phyloP scores from a whole-genome alignment of 441 rosid genomes.

The Raphanus hybrid region DNA sequence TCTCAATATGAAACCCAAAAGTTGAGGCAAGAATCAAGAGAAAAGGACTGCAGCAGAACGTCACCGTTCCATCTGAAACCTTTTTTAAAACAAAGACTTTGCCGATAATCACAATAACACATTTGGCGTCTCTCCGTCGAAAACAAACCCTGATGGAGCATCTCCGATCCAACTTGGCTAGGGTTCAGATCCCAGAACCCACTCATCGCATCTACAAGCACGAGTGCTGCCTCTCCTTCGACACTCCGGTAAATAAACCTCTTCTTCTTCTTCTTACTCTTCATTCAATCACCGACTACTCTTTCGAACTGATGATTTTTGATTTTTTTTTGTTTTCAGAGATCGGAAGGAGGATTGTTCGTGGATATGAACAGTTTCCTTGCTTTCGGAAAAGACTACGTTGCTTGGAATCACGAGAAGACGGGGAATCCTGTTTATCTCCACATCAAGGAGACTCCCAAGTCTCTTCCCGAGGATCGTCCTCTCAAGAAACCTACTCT shows the following conservation, averaged over 20 bases:
- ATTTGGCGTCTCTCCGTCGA: background rate
- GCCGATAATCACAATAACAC: background rate
- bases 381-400: slow-evolving; percentile 87
- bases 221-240: no score
- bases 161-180: slow-evolving; percentile 52
- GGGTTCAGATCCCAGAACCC: no score
- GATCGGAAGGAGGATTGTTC: slow-evolving; percentile 88
- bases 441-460: slow-evolving; percentile 74
- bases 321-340: slow-evolving; percentile 50
- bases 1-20: slow-evolving; percentile 14
- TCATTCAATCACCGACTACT: background rate
- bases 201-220: no score
- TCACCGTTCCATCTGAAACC: slow-evolving; percentile 28
- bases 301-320: background rate
- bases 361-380: slow-evolving; percentile 87
- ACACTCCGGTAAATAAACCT: no score
- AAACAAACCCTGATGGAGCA: slow-evolving; percentile 59
- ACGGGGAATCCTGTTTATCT: slow-evolving; percentile 86
- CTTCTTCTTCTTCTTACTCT: background rate
- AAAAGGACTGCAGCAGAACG: slow-evolving; percentile 23
- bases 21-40: slow-evolving; percentile 22
- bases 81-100: background rate
- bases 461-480: slow-evolving; percentile 79
- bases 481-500: slow-evolving; percentile 88
- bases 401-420: slow-evolving; percentile 87